Evolutionary conservation across 768 basidiomycete genomes (phyloP), one percentile per base, ranked within the genome.

Genomic region (Arthromyces matolae): DNA sequence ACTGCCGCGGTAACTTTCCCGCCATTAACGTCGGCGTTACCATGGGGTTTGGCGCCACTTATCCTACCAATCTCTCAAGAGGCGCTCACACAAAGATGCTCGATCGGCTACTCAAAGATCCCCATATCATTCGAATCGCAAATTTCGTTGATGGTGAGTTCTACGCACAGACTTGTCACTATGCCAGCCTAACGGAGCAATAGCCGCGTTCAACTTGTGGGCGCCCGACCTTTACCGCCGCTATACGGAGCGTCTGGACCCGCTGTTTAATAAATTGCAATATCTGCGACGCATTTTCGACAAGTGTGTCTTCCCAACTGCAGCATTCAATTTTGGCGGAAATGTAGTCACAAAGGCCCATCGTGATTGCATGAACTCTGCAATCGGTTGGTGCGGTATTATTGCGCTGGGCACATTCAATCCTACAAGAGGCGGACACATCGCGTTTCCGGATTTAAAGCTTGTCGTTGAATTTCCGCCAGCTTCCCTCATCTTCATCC

Each of bases 381-480:
- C 67, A 0, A 60, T 51, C 24, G 67, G 68, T 0, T 59, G 61
- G 55, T 75, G 69, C 38, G 57, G 56, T 0, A 65, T 72, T 12
- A 57, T 51, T 2, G 57, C 67, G 0, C 41, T 63, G 0, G 69
- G 70, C 0, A 5, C 41, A 1, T 72, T 62, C 45, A 54, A 70
- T 42, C 52, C 42, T 1, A 56, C 3, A 2, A 55, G 39, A 20
- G 63, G 69, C 8, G 68, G 68, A 3, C 68, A 71, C 37, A 38
- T 71, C 0, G 49, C 70, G 0, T 37, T 72, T 0, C 62, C 60
- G 1, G 34, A 31, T 29, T 34, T 63, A 0, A 51, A 58, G 16
- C 46, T 67, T 0, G 38, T 65, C 1, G 45, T 45, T 5, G 34
- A 45, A 31, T 45, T 44, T 25, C 42, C 34, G 25, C 44, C 44